Percentiles rank a stretch among this genome's conserved stretches.
phyloP scores from a whole-genome alignment of 257 asterid genomes.

The Parsonsia alboflavescens region DNA sequence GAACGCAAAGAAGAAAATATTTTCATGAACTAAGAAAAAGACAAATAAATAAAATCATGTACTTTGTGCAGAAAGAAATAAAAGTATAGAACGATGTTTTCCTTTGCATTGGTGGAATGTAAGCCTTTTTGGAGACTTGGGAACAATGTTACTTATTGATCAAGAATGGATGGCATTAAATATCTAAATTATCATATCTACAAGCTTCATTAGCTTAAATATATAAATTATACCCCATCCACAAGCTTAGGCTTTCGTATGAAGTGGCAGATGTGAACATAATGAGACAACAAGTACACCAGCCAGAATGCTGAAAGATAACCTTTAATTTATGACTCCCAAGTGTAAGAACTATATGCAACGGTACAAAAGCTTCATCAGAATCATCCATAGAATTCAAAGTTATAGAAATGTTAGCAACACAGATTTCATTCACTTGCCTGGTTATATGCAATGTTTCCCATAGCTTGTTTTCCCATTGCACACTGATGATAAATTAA shows the following conservation, averaged over 20 bases:
- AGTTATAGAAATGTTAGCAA: not conserved
- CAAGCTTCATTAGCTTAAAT: not conserved
- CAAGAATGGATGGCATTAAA: not conserved
- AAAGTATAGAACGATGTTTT: not conserved
- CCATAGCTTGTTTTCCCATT: slow-evolving; percentile 99
- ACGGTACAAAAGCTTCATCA: not conserved
- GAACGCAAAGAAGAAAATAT: not conserved
- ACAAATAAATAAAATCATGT: not conserved
- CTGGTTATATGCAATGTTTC: slow-evolving; percentile 92
- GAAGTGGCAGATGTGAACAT: not conserved
- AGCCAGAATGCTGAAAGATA: not conserved
- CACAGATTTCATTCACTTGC: slow-evolving; percentile 29
- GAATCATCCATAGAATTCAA: not conserved
- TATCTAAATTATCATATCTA: not conserved
- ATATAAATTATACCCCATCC: not conserved
- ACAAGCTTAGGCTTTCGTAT: not conserved
- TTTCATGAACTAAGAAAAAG: not conserved
- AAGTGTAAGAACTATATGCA: not conserved
- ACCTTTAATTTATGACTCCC: not conserved
- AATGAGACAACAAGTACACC: not conserved
- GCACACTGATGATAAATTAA: slow-evolving; percentile 64
- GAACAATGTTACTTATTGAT: not conserved
- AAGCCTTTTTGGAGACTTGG: not conserved
- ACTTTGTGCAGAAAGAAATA: not conserved
- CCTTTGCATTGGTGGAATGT: not conserved